Percentiles rank a stretch among this genome's conserved stretches.
Evolutionary conservation across 768 basidiomycete genomes (phyloP).

Genomic region (Suillus clintonianus): DNA sequence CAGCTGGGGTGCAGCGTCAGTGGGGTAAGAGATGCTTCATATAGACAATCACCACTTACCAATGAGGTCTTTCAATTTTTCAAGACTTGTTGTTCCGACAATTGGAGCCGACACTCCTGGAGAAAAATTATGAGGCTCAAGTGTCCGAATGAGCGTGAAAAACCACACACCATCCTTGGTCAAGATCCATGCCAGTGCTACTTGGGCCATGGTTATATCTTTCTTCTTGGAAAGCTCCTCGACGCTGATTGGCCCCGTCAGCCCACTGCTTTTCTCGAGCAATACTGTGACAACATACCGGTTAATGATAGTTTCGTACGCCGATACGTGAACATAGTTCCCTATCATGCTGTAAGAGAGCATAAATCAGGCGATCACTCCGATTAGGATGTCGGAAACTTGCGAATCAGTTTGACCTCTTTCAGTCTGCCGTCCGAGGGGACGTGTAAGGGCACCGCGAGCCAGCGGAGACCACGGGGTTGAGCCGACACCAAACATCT

Average conservation of each 20-base stretch:
- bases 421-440: constrained; percentile 30
- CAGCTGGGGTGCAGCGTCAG: constrained; percentile 22
- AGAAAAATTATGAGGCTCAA: not conserved
- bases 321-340: constrained; percentile 21
- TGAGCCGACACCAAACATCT: constrained; percentile 44
- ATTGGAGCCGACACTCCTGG: constrained; percentile 44
- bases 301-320: constrained; percentile 28
- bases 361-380: constrained; percentile 6
- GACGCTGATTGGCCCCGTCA: constrained; percentile 26
- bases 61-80: constrained; percentile 43
- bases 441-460: constrained; percentile 37
- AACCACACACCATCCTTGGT: constrained; percentile 28
- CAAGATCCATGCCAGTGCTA: constrained; percentile 44
- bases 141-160: not conserved
- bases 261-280: not conserved
- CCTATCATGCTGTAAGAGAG: constrained; percentile 19
- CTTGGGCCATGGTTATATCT: constrained; percentile 42
- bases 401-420: constrained; percentile 27
- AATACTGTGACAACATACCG: constrained; percentile 12
- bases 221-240: constrained; percentile 41
- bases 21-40: not conserved
- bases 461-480: constrained; percentile 49
- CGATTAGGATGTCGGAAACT: not conserved
- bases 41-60: constrained; percentile 23
- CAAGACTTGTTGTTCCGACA: constrained; percentile 42